Base-by-base conservation (phyloP, 2,329 filamentous ascomycete genomes). In the Ceratocystis papillata region DNA sequence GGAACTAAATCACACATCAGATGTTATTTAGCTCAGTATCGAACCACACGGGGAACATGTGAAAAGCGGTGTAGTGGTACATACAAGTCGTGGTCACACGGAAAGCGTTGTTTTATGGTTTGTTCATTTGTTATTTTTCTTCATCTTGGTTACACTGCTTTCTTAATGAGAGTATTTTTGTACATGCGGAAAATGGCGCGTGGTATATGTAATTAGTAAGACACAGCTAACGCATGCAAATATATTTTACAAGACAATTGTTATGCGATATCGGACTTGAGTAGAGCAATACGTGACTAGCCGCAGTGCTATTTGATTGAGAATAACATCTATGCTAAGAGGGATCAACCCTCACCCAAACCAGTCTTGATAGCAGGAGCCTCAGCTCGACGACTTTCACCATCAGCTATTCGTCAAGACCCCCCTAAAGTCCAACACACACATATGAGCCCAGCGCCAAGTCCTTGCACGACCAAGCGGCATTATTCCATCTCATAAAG, bases 401-500 rank as follows among this genome's bases (percentile, higher is more conserved):
- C 45, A 46, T 46, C n/a, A n/a, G n/a, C 20, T n/a, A 22, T 8
- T 20, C 2, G 2, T 3, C 2, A 53, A 10, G 15, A 10, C 4
- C 3, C 2, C 10, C 22, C 15, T 45, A 59, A 15, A 59, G 20
- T 3, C 25, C 53, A 45, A 67, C 44, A 45, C 65, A 67, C 12
- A 67, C 62, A 61, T 64, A 67, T 8, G 61, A 61, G 25, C 44
- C 55, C 12, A 41, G 30, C 28, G 50, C 48, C 12, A 67, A 22
- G 61, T 67, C 62, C 10, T 50, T 45, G 30, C 65, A 67, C 30
- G 44, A 30, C 28, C 57, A 59, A 15, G 30, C n/a, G 2, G 45
- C 30, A 61, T 67, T 20, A 33, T 67, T 67, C 62, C 65, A 67
- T 33, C 25, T 53, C n/a, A 61, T 33, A 44, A 67, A 64, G 5